Evolutionary conservation across 345 rosid genomes (phyloP).

Genomic region (Arabidopsis suecica): DNA sequence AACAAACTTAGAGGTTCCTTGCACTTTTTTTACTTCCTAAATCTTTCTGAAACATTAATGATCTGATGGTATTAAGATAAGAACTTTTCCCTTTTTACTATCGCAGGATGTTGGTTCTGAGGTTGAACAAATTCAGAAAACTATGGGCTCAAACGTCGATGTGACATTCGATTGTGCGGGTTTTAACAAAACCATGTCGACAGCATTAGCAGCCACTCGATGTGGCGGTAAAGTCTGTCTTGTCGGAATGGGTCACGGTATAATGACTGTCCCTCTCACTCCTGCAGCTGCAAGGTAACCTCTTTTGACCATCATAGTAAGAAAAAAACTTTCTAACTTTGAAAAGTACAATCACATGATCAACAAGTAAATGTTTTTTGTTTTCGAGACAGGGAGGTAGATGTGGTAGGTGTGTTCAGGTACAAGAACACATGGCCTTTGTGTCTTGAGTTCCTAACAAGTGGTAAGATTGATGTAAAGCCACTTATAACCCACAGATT

Average conservation of each 20-base stretch:
- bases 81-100: not conserved
- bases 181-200: constrained; percentile 83
- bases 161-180: constrained; percentile 94
- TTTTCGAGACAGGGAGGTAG: constrained; percentile 71
- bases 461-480: constrained; percentile 84
- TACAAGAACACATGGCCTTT: constrained; percentile 93
- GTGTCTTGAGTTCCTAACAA: constrained; percentile 74
- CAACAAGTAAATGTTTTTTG: not conserved
- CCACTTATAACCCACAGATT: constrained; percentile 90
- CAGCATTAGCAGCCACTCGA: constrained; percentile 71
- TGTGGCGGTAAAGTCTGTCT: constrained; percentile 97
- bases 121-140: constrained; percentile 60
- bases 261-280: constrained; percentile 87
- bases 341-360: not conserved
- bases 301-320: not conserved
- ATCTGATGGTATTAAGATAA: not conserved
- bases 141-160: constrained; percentile 66
- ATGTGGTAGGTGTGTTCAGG: constrained; percentile 77
- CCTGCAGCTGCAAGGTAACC: constrained; percentile 90
- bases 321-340: not conserved
- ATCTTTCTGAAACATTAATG: not conserved
- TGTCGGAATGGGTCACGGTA: constrained; percentile 72
- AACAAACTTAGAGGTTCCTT: constrained; percentile 61
- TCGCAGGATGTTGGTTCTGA: constrained; percentile 70
- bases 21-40: not conserved